Percentiles rank a stretch among this genome's conserved stretches.
Evolutionary conservation across 164 flowering plant genomes (phyloP).

Genomic region (Amborella trichopoda): DNA sequence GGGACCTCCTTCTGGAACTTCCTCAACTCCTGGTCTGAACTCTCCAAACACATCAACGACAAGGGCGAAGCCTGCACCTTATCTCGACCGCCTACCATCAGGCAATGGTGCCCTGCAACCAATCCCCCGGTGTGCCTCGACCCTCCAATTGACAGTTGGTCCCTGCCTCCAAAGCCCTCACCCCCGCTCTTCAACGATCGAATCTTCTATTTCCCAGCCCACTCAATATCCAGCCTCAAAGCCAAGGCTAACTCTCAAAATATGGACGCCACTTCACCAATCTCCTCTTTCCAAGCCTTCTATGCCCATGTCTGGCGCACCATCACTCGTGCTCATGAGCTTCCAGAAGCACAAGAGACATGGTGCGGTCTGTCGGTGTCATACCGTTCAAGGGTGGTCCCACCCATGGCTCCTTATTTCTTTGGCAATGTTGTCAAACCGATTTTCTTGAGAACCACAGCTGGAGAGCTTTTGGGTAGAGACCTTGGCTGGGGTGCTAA

Average conservation of each 20-base stretch:
- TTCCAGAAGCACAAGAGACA: slow-evolving; percentile 16
- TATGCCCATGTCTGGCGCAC: slow-evolving; percentile 7
- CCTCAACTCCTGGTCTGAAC: slow-evolving; percentile 13
- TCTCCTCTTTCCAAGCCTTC: slow-evolving; percentile 11
- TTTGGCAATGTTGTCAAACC: slow-evolving; percentile 30
- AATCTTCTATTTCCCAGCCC: slow-evolving; percentile 7
- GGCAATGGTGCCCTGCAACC: too few relatives aligned
- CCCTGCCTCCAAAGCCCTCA: neutral
- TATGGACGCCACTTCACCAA: neutral
- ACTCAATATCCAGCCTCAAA: slow-evolving; percentile 3
- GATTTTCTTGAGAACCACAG: neutral
- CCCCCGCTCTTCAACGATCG: slow-evolving; percentile 6
- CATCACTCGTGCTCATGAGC: slow-evolving; percentile 1
- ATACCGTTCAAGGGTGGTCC: slow-evolving; percentile 24
- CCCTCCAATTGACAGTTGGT: neutral
- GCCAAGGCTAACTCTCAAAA: slow-evolving; percentile 5
- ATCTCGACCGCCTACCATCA: neutral
- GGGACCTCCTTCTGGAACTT: slow-evolving; percentile 14
- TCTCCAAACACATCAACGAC: too few relatives aligned
- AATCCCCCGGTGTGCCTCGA: neutral
- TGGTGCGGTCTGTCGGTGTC: slow-evolving; percentile 22
- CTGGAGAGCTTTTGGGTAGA: neutral
- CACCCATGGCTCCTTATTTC: slow-evolving; percentile 23
- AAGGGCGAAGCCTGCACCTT: neutral
- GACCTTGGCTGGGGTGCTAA: slow-evolving; percentile 4